These are phyloP conservation scores for Mangifera indica DNA, from an alignment of 345 rosid genomes.

Conservation along the genomic window DNA sequence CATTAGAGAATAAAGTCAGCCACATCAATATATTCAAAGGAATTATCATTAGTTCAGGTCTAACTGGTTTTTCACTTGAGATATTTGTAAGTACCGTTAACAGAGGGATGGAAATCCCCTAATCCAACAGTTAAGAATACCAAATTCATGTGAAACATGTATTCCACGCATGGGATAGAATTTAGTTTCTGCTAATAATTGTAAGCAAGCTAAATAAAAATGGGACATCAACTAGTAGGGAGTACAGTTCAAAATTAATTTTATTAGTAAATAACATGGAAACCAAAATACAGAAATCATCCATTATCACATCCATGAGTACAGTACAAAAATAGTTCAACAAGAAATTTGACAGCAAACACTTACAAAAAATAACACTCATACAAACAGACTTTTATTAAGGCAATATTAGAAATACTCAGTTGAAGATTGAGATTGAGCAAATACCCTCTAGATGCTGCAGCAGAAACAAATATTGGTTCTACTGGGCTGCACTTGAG, in stretches of 20 bases:
- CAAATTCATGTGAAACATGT: background rate
- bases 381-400: background rate
- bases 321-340: background rate
- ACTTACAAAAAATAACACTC: background rate
- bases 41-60: background rate
- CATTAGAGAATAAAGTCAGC: background rate
- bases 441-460: slow-evolving; percentile 55
- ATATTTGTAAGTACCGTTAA: background rate
- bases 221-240: background rate
- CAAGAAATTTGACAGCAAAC: background rate
- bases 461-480: slow-evolving; percentile 73
- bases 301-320: background rate
- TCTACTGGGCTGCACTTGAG: slow-evolving; percentile 78
- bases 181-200: background rate
- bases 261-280: no score
- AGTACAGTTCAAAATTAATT: background rate
- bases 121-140: background rate
- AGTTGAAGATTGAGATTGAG: background rate
- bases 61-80: background rate
- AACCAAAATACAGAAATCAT: no score
- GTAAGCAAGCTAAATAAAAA: background rate
- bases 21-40: no score
- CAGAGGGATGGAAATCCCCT: background rate
- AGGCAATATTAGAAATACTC: background rate
- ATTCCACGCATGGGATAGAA: background rate